phyloP scores from a whole-genome alignment of 108 stramenopile species.

The Cylindrotheca closterium region DNA sequence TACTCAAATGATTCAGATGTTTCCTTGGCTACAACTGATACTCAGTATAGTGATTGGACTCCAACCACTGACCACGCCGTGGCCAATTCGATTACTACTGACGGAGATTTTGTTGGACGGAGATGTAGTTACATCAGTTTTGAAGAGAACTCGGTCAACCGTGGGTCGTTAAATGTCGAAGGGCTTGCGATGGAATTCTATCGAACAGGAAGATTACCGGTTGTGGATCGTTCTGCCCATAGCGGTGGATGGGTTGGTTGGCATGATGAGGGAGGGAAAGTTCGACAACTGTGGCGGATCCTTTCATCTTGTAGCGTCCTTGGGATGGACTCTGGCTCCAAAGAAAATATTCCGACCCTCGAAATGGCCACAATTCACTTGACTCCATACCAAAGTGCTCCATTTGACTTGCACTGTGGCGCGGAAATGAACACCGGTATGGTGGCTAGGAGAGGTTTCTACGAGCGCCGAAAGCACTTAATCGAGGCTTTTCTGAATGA shows the following conservation, averaged over 20 bases:
- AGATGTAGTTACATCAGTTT: conserved; percentile 76
- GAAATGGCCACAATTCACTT: conserved; percentile 49
- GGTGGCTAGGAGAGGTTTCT: conserved; percentile 43
- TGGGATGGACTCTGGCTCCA: conserved; percentile 42
- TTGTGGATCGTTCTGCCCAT: not conserved
- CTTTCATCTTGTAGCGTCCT: conserved; percentile 42
- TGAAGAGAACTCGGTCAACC: conserved; percentile 38
- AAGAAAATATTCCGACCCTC: not conserved
- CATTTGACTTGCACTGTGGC: conserved; percentile 83
- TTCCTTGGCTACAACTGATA: conserved; percentile 5
- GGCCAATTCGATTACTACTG: conserved; percentile 60
- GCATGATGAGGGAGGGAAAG: conserved; percentile 81
- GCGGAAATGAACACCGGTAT: conserved; percentile 8
- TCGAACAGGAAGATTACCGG: conserved; percentile 57
- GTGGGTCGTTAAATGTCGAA: conserved; percentile 75
- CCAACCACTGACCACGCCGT: conserved; percentile 68
- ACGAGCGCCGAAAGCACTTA: conserved; percentile 36
- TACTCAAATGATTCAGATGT: conserved; percentile 21
- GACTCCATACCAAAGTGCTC: conserved; percentile 79
- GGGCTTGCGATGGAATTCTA: conserved; percentile 83
- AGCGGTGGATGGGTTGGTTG: conserved; percentile 73
- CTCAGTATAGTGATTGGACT: conserved; percentile 63
- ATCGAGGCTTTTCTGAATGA: conserved; percentile 55
- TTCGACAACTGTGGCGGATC: conserved; percentile 75
- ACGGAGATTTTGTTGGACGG: conserved; percentile 33